Evolutionary conservation across 257 asterid species (phyloP), one percentile per base, ranked within the genome.

Genomic region (Fraxinus americana): DNA sequence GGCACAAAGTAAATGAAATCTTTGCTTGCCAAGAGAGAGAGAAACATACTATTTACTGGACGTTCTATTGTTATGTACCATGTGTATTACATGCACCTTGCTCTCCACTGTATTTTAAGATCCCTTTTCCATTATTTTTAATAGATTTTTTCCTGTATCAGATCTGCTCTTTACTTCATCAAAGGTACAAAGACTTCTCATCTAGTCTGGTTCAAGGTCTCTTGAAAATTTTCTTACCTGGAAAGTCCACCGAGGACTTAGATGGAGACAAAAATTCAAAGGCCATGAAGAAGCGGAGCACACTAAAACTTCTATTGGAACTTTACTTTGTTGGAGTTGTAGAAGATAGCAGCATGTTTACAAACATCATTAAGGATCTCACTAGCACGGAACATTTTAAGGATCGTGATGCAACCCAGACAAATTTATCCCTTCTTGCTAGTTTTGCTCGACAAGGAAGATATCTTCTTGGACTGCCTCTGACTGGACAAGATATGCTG

Each of bases 121-220:
- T 6, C 27, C 21, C 13, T 63, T 9, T 63, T n/a, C 35, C 69
- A 19, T 72, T 38, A 19, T 66, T 70, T 70, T 59, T 81, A 63
- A 70, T 71, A 70, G 59, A 65, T 48, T 69, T 38, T 81, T 67
- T 66, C 82, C 79, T 82, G 52, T 81, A 75, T 78, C 90, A 96
- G 99, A 89, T 96, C 84, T 93, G 99, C 87, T 96, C 98, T 82
- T 86, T 96, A 90, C 97, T 96, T 81, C 99, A 96, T 89, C 99
- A 92, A 79, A 90, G 99, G 83, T 96, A 96, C 89, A 91, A 84
- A 71, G 99, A 96, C 71, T 96, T 96, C 86, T 90, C 98, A 29
- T 93, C 95, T 41, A 89, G 92, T 87, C 92, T 96, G 74, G 97
- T 93, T 82, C 97, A 96, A 91, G 98, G 98, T 73, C 99, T 96